phyloP scores from a whole-genome alignment of 2,329 filamentous ascomycete species.

The Pseudogymnoascus sp. region DNA sequence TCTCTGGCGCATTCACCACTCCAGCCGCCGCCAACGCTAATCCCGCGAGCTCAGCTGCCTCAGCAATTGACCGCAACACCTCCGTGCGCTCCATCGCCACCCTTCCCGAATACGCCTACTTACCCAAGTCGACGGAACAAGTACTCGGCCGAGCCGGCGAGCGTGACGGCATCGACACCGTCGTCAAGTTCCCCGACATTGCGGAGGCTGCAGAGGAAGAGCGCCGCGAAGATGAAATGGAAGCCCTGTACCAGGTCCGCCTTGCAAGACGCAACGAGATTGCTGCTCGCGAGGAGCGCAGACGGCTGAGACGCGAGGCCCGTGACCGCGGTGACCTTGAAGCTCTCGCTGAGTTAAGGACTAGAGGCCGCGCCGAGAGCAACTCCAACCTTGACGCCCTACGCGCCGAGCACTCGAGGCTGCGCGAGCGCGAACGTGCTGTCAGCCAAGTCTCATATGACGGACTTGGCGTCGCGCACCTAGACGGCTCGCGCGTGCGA shows the following conservation, averaged over 20 bases:
- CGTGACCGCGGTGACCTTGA: conserved; percentile 60
- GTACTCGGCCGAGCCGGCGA: conserved; percentile 86
- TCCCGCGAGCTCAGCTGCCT: conserved; percentile 12
- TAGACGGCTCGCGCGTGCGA: conserved; percentile 68
- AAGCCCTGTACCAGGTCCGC: conserved; percentile 82
- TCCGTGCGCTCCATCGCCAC: conserved; percentile 71
- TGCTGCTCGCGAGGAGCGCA: conserved; percentile 68
- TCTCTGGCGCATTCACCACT: conserved; percentile 12
- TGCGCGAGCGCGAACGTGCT: conserved; percentile 53
- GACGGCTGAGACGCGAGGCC: conserved; percentile 62
- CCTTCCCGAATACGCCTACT: conserved; percentile 71
- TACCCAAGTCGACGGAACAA: conserved; percentile 66
- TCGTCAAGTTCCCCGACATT: conserved; percentile 77
- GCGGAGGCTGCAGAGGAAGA: conserved; percentile 65
- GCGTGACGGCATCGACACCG: conserved; percentile 80
- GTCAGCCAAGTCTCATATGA: conserved; percentile 71
- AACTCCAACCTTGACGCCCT: conserved; percentile 50
- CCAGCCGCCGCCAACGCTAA: conserved; percentile 1
- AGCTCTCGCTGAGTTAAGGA: conserved; percentile 52
- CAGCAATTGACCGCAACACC: conserved; percentile 66
- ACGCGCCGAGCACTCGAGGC: conserved; percentile 45
- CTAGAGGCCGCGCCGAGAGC: conserved; percentile 45
- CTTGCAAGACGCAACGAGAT: conserved; percentile 66
- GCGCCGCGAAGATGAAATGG: conserved; percentile 84
- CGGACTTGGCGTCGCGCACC: conserved; percentile 65